Percentiles rank a stretch among this genome's conserved stretches.
Evolutionary conservation across 2,329 filamentous ascomycete genomes (phyloP).

Genomic region (Bipolaris zeicola): DNA sequence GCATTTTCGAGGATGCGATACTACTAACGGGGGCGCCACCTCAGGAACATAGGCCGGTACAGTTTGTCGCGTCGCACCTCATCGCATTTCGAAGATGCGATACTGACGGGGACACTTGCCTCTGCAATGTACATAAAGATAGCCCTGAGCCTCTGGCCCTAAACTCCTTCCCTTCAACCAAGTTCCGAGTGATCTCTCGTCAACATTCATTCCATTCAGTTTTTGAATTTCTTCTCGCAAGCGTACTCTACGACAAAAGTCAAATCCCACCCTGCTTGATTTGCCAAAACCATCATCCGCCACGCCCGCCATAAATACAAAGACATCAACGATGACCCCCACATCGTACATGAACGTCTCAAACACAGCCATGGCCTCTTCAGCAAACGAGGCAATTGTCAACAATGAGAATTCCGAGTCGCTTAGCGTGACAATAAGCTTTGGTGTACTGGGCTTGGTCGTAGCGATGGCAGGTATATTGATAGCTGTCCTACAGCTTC

Average conservation of each 20-base stretch:
- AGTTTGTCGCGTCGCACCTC: too few relatives aligned
- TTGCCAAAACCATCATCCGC: neutral
- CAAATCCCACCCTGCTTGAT: too few relatives aligned
- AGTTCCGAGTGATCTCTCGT: neutral
- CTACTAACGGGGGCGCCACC: too few relatives aligned
- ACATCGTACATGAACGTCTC: neutral
- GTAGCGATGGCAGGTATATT: slow-evolving; percentile 1
- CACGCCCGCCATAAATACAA: neutral
- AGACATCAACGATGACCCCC: neutral
- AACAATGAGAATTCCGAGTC: neutral
- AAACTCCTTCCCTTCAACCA: neutral
- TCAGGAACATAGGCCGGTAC: too few relatives aligned
- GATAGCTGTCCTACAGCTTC: slow-evolving; percentile 9
- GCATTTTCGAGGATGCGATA: too few relatives aligned
- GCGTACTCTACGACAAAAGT: neutral
- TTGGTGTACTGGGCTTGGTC: slow-evolving; percentile 5
- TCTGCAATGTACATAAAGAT: neutral
- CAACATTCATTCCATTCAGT: neutral
- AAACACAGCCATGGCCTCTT: neutral
- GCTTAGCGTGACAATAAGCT: neutral
- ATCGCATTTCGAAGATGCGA: neutral
- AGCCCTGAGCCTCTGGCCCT: neutral
- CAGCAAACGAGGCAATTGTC: neutral
- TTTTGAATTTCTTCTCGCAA: neutral
- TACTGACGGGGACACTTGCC: neutral